Base-by-base conservation (phyloP, 2,329 filamentous ascomycete species). In the Aurifilum marmelostoma region DNA sequence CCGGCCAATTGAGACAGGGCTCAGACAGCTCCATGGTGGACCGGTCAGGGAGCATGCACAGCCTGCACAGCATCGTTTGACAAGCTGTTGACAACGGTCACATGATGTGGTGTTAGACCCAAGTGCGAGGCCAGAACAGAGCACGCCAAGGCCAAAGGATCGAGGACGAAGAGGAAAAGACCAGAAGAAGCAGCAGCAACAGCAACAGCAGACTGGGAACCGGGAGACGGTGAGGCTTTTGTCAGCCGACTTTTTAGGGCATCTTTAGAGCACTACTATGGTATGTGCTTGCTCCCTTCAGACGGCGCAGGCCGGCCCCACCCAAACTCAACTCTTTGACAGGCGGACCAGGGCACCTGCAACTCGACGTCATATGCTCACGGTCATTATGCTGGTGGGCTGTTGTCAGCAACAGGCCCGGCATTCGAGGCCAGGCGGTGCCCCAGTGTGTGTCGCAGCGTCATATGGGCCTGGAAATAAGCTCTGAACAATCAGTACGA, bases 321-420 rank as follows among this genome's bases (percentile, higher is more conserved):
- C 32, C 24, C 24, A 29, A 56, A 5, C 52, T 32, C 7, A 32
- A 32, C 58, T 14, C 11, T 7, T n/a, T 11, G 21, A n/a, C 56
- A 62, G 59, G 6, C 32, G n/a, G 39, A 41, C 59, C n/a, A 18
- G n/a, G n/a, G 37, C 68, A 70, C 60, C 68, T 70, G 68, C 68
- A 37, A 21, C 60, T 43, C 68, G 61, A 70, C 68, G 68, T 70
- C 68, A 70, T 70, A 47, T 67, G 68, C 52, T 56, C 68, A 50
- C 62, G 47, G 64, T 69, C 67, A 69, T 50, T 50, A 50, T 60
- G 54, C 43, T 50, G 37, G 66, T 29, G 58, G 50, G 47, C 54
- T 62, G 47, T 32, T 47, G 60, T 67, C 65, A 63, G 67, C 50
- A 54, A 56, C 67, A 32, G 56, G 27, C 56, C 56, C 21, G 32